Evolutionary conservation across 2,329 filamentous ascomycete species (phyloP), one percentile per base, ranked within the genome.

Genomic region (Ophiosphaerella narmari): DNA sequence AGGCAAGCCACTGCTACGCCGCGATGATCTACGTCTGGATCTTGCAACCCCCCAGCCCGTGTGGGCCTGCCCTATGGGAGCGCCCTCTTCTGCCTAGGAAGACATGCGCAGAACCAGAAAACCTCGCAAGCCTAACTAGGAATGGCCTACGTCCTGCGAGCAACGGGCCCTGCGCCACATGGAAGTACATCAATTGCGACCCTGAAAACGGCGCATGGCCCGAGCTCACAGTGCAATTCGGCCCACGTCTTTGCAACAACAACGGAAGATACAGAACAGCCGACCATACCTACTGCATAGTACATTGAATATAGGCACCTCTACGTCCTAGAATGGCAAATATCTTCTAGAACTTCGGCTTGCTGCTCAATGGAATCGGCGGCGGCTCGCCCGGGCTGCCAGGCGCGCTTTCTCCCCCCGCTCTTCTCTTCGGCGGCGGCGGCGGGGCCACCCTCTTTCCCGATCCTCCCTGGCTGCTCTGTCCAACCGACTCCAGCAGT

Each of bases 401-500:
- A 9, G 26, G 11, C 26, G 7, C 26, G 6, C 11, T 65, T 7
- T 71, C 71, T n/a, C 75, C 71, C 50, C 83, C 66, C 31, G 74
- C 76, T 37, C 76, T 76, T 63, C 80, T 84, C 73, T 84, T 85
- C 31, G 78, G 77, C 26, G 80, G 80, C n/a, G 82, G 82, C 2
- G 83, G 83, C 3, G 83, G 83, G 13, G 83, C 79, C 4, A 79
- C 76, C 36, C 82, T 80, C 74, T 84, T 82, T 69, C 75, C 65
- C 34, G 73, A 46, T 57, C 67, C 61, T 44, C 64, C 65, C 55
- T 70, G 47, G 52, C 60, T 61, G 8, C 37, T 38, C 39, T 46
- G 43, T 44, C 49, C 37, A 35, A 64, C 73, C 48, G 61, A 67
- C 50, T 68, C 52, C 32, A 54, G 57, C 36, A 60, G 54, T 34